Evolutionary conservation across 192 early-diverging fungal species (phyloP).

Genomic region (Entrophospora sp.): DNA sequence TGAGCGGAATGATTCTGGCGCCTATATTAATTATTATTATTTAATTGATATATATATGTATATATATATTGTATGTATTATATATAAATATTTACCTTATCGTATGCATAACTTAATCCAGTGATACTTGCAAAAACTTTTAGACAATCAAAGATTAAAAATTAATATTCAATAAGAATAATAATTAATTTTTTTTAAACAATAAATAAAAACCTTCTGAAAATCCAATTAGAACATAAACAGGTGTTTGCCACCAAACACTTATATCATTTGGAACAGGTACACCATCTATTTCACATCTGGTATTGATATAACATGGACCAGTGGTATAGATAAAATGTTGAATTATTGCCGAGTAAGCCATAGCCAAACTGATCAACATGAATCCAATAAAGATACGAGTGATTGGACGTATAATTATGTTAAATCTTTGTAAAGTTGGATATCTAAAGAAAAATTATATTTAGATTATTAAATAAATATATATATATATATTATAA

Average conservation of each 20-base stretch:
- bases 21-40: slow-evolving; percentile 25
- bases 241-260: slow-evolving; percentile 46
- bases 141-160: no score
- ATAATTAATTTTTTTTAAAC: no score
- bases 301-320: slow-evolving; percentile 43
- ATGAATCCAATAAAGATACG: slow-evolving; percentile 65
- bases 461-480: no score
- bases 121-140: no score
- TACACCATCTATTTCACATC: slow-evolving; percentile 22
- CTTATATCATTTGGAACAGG: slow-evolving; percentile 45
- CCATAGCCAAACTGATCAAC: slow-evolving; percentile 46
- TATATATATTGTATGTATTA: no score
- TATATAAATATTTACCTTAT: no score
- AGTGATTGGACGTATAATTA: slow-evolving; percentile 46
- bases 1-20: slow-evolving; percentile 53
- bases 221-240: slow-evolving; percentile 51
- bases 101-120: no score
- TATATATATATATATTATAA: no score
- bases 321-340: slow-evolving; percentile 46
- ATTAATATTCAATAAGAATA: no score
- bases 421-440: slow-evolving; percentile 37
- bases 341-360: slow-evolving; percentile 53
- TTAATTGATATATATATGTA: no score
- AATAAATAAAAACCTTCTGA: no score
- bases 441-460: no score